Evolutionary conservation across 495 filamentous ascomycete genomes (phyloP), one percentile per base, ranked within the genome.

Genomic region (Hyaloscypha finlandica): DNA sequence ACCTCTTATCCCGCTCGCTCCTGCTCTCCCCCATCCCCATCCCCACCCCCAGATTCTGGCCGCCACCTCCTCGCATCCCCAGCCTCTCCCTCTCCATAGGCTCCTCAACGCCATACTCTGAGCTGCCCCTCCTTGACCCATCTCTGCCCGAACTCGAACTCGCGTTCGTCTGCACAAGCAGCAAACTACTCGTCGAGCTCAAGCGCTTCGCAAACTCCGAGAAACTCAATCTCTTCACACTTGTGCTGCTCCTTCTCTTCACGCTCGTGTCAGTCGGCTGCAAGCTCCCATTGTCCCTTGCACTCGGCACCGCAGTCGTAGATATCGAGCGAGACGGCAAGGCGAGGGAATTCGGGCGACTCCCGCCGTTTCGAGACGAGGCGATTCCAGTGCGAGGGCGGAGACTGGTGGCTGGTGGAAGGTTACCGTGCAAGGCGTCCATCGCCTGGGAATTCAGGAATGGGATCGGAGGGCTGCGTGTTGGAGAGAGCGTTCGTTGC

Each of bases 191-290:
- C 8, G 84, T 85, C 53, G 78, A 81, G 65, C 81, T 67, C 51
- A 86, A 70, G 35, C 83, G 74, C 62, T 82, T 82, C 22, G 84
- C 80, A 65, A 85, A 85, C 33, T 86, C 84, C 67, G 76, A 79
- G 65, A 85, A 85, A 68, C 79, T 81, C 3, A 85, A 76, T 48
- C 81, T 73, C 70, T 84, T 86, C 33, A 73, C 70, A 56, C 77
- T 78, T 1, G 74, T 83, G 16, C 76, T 77, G 25, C 82, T 85
- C 12, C 77, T 76, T 22, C 81, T 79, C 64, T 82, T 81, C 30
- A 66, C 59, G 6, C 59, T 69, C 5, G 58, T n/a, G n/a, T 69
- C 66, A 30, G 45, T 60, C 8, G 59, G 19, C 59, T n/a, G 37
- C 39, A 52, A 60, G 12, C 37, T 53, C 31, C 20, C 61, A 11